Percentiles rank a stretch among this genome's conserved stretches.
Evolutionary conservation across 208 protist species (phyloP).

Genomic region (Trypanosoma conorhini): DNA sequence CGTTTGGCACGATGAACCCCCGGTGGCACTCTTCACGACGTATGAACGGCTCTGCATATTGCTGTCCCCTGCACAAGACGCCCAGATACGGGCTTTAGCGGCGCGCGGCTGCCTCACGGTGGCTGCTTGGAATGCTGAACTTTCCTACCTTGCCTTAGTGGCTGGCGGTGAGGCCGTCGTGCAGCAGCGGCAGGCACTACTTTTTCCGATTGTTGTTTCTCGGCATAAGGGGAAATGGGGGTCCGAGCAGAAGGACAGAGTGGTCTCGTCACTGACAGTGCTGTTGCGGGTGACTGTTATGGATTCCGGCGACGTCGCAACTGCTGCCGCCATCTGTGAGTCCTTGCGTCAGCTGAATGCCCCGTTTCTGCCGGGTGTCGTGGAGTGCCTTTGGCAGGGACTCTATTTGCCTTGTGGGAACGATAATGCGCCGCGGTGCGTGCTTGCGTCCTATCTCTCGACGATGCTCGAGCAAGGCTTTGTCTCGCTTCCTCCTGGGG

Average conservation of each 20-base stretch:
- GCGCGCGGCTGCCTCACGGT: not conserved
- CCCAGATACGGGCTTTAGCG: not conserved
- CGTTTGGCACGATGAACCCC: conserved; percentile 41
- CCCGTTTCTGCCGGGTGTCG: conserved; percentile 1
- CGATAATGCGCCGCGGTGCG: conserved; percentile 15
- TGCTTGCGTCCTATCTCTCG: conserved; percentile 13
- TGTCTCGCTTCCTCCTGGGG: not conserved
- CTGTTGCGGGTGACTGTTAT: conserved; percentile 2
- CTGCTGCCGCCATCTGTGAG: conserved; percentile 18
- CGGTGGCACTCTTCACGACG: conserved; percentile 56
- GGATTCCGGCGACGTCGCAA: not conserved
- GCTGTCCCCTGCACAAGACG: conserved; percentile 24
- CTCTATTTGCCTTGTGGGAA: conserved; percentile 14
- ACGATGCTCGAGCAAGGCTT: conserved; percentile 1
- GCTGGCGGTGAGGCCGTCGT: not conserved
- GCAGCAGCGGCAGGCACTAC: not conserved
- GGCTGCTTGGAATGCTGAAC: conserved; percentile 20
- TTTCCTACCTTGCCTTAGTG: conserved; percentile 12
- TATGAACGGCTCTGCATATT: conserved; percentile 65
- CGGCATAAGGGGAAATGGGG: conserved; percentile 16
- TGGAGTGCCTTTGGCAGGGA: conserved; percentile 23
- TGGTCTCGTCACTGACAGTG: conserved; percentile 12
- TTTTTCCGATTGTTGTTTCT: conserved; percentile 18
- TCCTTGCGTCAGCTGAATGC: conserved; percentile 10
- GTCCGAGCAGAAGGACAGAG: not conserved